Conservation (phyloP, 495 filamentous ascomycete species). For the Pseudoneurospora amorphoporcata region DNA sequence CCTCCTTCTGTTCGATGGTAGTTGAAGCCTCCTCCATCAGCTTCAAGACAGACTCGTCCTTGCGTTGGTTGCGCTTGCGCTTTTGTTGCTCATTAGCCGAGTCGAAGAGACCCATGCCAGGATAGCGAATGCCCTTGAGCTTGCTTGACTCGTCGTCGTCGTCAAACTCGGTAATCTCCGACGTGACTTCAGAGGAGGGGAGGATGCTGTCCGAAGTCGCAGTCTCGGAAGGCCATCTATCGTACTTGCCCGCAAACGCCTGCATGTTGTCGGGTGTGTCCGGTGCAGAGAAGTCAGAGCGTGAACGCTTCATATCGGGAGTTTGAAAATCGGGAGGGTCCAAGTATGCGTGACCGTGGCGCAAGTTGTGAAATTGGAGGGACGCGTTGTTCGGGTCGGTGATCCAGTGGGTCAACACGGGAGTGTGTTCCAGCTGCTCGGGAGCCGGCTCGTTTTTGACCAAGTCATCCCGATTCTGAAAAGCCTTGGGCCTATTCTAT, state of each 20-base stretch:
- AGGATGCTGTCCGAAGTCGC: constrained; percentile 19
- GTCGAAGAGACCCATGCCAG: constrained; percentile 85
- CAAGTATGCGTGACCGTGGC: constrained; percentile 10
- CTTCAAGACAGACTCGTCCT: constrained; percentile 58
- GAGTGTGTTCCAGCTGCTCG: neutral
- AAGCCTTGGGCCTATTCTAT: constrained; percentile 2
- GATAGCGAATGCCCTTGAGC: constrained; percentile 70
- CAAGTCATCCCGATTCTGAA: neutral
- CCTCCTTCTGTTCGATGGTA: constrained; percentile 59
- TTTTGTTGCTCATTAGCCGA: constrained; percentile 68
- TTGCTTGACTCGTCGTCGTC: constrained; percentile 31
- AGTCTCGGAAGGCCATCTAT: constrained; percentile 21
- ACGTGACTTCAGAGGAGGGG: constrained; percentile 17
- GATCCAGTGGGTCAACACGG: constrained; percentile 6
- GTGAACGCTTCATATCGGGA: constrained; percentile 10
- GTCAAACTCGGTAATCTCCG: constrained; percentile 16
- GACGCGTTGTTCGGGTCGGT: constrained; percentile 3
- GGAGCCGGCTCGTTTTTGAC: constrained; percentile 28
- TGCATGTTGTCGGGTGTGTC: constrained; percentile 10
- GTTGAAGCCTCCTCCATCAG: constrained; percentile 59
- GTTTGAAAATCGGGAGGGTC: constrained; percentile 11
- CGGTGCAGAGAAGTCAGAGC: constrained; percentile 8
- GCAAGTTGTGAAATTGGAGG: constrained; percentile 3
- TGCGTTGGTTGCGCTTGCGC: constrained; percentile 78
- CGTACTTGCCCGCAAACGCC: constrained; percentile 7